Evolutionary conservation across 179 eudicot genomes (phyloP).

Genomic region (Silene noctiflora): DNA sequence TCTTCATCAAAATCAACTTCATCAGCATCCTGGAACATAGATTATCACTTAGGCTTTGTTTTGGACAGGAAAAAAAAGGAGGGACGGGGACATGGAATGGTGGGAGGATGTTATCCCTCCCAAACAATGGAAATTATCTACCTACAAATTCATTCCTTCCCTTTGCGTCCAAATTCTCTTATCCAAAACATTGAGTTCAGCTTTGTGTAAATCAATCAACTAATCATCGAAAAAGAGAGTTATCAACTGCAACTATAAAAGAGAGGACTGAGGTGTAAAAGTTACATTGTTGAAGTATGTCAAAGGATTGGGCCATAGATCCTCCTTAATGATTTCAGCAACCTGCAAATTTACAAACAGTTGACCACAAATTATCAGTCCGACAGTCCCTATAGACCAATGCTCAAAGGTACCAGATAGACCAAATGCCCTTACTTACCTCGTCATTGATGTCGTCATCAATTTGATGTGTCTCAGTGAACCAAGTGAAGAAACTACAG

Average conservation of each 20-base stretch:
- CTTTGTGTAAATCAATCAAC: neutral
- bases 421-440: slow-evolving; percentile 34
- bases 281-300: slow-evolving; percentile 75
- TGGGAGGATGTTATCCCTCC: too few relatives aligned
- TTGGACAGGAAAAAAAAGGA: too few relatives aligned
- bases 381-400: neutral
- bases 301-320: slow-evolving; percentile 93
- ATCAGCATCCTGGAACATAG: slow-evolving; percentile 45
- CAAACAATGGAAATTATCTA: too few relatives aligned
- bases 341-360: slow-evolving; percentile 45
- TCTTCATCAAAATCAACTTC: slow-evolving; percentile 13
- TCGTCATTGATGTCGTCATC: slow-evolving; percentile 71
- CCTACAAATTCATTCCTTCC: too few relatives aligned
- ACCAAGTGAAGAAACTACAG: slow-evolving; percentile 96
- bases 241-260: neutral
- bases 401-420: neutral
- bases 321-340: slow-evolving; percentile 95
- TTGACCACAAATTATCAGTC: neutral
- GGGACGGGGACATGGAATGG: too few relatives aligned
- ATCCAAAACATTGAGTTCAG: too few relatives aligned
- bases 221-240: slow-evolving; percentile 2
- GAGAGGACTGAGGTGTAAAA: slow-evolving; percentile 8
- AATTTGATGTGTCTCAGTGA: slow-evolving; percentile 48
- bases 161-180: too few relatives aligned
- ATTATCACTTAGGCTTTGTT: slow-evolving; percentile 2